phyloP scores from a whole-genome alignment of 2,329 filamentous ascomycete genomes.

The Cadophora sp. region DNA sequence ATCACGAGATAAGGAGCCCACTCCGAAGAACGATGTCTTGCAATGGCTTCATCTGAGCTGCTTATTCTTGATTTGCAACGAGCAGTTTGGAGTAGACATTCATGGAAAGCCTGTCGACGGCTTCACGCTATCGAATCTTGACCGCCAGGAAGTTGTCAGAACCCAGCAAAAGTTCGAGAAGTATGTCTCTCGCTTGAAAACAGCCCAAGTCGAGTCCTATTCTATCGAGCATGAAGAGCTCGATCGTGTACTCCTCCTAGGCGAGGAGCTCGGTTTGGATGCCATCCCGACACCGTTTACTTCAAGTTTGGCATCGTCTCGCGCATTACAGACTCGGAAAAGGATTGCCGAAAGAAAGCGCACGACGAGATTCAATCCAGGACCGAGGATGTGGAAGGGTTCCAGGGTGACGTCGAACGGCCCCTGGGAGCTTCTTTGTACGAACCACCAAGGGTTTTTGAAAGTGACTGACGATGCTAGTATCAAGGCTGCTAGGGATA shows the following conservation, averaged over 20 bases:
- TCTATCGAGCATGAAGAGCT: constrained; percentile 31
- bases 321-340: constrained; percentile 26
- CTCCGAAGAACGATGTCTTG: constrained; percentile 33
- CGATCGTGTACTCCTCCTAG: constrained; percentile 29
- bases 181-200: constrained; percentile 29
- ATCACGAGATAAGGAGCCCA: constrained; percentile 30
- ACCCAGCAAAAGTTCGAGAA: constrained; percentile 32
- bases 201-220: constrained; percentile 27
- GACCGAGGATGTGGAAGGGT: constrained; percentile 28
- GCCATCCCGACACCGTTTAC: constrained; percentile 21
- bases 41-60: constrained; percentile 34
- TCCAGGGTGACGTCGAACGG: constrained; percentile 25
- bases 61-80: constrained; percentile 27
- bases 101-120: constrained; percentile 18
- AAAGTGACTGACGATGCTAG: constrained; percentile 27
- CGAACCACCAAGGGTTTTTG: constrained; percentile 32
- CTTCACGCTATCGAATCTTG: constrained; percentile 23
- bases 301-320: constrained; percentile 23
- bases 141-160: constrained; percentile 24
- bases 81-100: neutral
- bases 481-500: constrained; percentile 28
- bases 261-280: constrained; percentile 29
- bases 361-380: constrained; percentile 31
- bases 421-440: constrained; percentile 34
- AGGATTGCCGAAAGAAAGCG: constrained; percentile 24